These are phyloP conservation scores for Mucor velutinosus DNA, from an alignment of 371 early-diverging fungal genomes.

Conservation along the genomic window DNA sequence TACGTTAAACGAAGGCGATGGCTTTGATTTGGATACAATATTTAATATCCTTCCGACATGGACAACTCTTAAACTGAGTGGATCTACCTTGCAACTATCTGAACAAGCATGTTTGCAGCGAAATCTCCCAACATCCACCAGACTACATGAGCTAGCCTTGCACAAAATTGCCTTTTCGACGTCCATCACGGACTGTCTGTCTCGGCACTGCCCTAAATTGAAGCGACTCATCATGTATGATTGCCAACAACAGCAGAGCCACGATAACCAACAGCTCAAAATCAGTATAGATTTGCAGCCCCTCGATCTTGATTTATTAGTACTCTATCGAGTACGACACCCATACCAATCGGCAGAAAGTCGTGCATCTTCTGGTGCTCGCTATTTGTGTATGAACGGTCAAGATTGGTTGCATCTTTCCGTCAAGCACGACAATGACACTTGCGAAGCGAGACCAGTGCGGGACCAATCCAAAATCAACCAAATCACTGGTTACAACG, in stretches of 20 bases:
- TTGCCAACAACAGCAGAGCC: background rate
- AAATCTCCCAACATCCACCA: background rate
- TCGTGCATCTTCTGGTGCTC: background rate
- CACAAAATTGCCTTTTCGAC: background rate
- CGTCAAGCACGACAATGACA: background rate
- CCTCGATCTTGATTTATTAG: background rate
- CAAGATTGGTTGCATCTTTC: background rate
- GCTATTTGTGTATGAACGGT: background rate
- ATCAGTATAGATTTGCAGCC: background rate
- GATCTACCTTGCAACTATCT: background rate
- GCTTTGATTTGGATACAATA: constrained; percentile 8
- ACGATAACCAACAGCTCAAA: background rate
- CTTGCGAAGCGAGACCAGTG: background rate
- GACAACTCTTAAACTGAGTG: background rate
- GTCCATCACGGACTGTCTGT: background rate
- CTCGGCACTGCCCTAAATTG: background rate
- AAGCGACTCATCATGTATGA: constrained; percentile 4
- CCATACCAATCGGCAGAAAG: background rate
- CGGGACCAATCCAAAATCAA: background rate
- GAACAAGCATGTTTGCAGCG: background rate
- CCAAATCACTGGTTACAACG: background rate
- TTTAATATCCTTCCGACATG: background rate
- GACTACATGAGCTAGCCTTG: background rate
- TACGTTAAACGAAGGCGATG: background rate
- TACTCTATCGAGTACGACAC: background rate